Percentiles rank a stretch among this genome's conserved stretches.
Evolutionary conservation across 2,329 filamentous ascomycete genomes (phyloP).

Genomic region (Cucurbitaria berberidis): DNA sequence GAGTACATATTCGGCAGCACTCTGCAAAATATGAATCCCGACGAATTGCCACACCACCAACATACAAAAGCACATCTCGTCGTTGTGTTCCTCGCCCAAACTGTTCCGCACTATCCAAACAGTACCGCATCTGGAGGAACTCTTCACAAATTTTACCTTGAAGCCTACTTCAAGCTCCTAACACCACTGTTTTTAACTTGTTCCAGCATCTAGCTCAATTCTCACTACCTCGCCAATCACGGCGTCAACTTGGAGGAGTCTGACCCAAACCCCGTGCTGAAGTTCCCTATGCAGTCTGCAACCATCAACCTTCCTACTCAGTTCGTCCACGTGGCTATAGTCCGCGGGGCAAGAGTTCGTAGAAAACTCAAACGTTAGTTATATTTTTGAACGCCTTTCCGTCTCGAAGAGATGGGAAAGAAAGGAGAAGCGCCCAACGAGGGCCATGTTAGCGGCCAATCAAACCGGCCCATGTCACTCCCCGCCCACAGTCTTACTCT

Average conservation of each 20-base stretch:
- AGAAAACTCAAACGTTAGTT: conserved; percentile 21
- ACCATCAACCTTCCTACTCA: conserved; percentile 22
- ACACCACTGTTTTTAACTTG: background rate
- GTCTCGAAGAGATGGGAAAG: conserved; percentile 25
- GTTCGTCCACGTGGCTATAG: conserved; percentile 27
- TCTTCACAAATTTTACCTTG: no score
- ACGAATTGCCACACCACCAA: conserved; percentile 3
- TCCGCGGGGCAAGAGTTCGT: conserved; percentile 25
- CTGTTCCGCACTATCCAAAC: background rate
- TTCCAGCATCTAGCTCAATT: conserved; percentile 1
- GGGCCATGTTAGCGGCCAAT: conserved; percentile 49
- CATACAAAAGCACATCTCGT: background rate
- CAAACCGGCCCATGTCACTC: conserved; percentile 67
- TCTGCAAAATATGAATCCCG: conserved; percentile 1
- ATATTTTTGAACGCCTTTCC: background rate
- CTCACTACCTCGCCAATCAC: conserved; percentile 28
- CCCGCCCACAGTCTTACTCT: conserved; percentile 66
- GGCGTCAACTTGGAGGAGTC: conserved; percentile 36
- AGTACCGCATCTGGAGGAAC: background rate
- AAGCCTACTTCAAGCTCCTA: no score
- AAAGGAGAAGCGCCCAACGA: conserved; percentile 22
- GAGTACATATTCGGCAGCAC: conserved; percentile 6
- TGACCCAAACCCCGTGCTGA: conserved; percentile 38
- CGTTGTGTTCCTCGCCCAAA: background rate
- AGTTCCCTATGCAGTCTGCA: conserved; percentile 31